These are phyloP conservation scores for Arthroderma sp. DNA, from an alignment of 2,329 filamentous ascomycete genomes.

Conservation along the genomic window DNA sequence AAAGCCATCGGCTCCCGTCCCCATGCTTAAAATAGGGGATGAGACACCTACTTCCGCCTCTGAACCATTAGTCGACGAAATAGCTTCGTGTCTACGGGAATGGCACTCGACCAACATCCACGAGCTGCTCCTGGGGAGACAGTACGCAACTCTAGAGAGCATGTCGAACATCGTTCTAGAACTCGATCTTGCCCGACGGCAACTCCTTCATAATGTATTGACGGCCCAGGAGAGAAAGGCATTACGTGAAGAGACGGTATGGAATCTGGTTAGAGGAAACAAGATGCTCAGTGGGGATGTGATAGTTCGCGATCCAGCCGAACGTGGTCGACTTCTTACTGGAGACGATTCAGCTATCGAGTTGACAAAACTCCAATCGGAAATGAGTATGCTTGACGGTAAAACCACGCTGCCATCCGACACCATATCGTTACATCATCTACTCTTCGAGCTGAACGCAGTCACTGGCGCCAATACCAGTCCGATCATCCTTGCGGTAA, in stretches of 20 bases:
- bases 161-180: constrained; percentile 68
- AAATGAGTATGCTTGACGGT: constrained; percentile 87
- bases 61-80: constrained; percentile 92
- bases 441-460: constrained; percentile 73
- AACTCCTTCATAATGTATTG: constrained; percentile 87
- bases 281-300: constrained; percentile 89
- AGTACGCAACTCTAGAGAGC: constrained; percentile 69
- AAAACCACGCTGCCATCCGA: constrained; percentile 58
- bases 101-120: constrained; percentile 98
- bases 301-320: constrained; percentile 78
- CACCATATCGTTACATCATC: constrained; percentile 60
- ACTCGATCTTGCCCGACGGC: constrained; percentile 74
- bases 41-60: constrained; percentile 81
- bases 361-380: constrained; percentile 78
- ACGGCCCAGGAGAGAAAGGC: constrained; percentile 71
- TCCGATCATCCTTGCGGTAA: constrained; percentile 62
- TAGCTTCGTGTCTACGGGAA: constrained; percentile 88
- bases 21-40: constrained; percentile 94
- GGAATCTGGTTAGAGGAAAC: constrained; percentile 88
- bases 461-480: constrained; percentile 67
- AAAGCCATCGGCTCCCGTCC: constrained; percentile 81
- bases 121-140: constrained; percentile 69
- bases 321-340: constrained; percentile 74
- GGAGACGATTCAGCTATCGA: constrained; percentile 89
- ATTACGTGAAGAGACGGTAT: constrained; percentile 80